A percentile compares a stretch with the other conserved stretches of the same genome.
Evolutionary conservation across 768 basidiomycete species (phyloP).

Genomic region (Peribolospora kevripleyi): DNA sequence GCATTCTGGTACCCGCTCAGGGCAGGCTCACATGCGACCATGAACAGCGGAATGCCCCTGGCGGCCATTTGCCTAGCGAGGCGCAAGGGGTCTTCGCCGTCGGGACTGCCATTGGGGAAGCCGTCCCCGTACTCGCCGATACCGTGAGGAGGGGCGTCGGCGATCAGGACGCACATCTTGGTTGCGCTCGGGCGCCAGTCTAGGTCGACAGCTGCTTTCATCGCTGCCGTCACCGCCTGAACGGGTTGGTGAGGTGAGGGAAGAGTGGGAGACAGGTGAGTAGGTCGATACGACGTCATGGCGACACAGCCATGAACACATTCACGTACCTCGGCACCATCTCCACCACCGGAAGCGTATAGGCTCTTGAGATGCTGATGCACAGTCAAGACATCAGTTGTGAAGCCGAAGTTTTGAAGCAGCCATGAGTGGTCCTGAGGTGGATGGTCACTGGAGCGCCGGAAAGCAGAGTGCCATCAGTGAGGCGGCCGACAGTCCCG

Average conservation of each 20-base stretch:
- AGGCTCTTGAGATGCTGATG: slow-evolving; percentile 57
- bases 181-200: slow-evolving; percentile 70
- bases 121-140: slow-evolving; percentile 75
- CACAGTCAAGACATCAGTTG: slow-evolving; percentile 67
- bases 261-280: too few relatives aligned
- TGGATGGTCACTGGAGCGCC: slow-evolving; percentile 41
- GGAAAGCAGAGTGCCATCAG: neutral
- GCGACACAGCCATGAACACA: too few relatives aligned
- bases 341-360: slow-evolving; percentile 54
- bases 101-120: neutral
- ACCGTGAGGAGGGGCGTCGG: slow-evolving; percentile 92
- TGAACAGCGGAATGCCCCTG: slow-evolving; percentile 84
- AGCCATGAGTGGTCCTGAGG: slow-evolving; percentile 75
- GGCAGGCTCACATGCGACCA: slow-evolving; percentile 96
- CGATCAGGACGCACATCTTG: slow-evolving; percentile 90
- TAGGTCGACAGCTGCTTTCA: slow-evolving; percentile 59
- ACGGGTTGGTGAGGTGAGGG: too few relatives aligned
- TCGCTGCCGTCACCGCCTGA: slow-evolving; percentile 65
- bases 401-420: slow-evolving; percentile 78
- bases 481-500: neutral
- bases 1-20: slow-evolving; percentile 51
- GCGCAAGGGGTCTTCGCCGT: slow-evolving; percentile 57
- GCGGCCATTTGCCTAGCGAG: slow-evolving; percentile 72
- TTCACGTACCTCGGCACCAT: slow-evolving; percentile 48
- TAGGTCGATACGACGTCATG: too few relatives aligned